Evolutionary conservation across 768 basidiomycete species (phyloP).

Genomic region (Mycena galopus): DNA sequence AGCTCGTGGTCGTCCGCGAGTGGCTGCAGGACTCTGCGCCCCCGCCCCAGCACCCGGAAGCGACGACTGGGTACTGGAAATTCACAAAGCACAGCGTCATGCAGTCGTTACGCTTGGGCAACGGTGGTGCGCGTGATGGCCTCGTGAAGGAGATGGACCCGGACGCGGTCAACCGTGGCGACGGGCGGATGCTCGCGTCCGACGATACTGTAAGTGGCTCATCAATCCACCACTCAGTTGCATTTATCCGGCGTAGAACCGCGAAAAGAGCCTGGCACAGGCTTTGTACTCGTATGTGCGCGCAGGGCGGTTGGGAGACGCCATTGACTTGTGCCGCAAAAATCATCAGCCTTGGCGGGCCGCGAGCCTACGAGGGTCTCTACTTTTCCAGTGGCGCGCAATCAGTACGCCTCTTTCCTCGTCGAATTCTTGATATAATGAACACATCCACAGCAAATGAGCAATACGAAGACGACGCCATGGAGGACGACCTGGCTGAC

Average conservation of each 20-base stretch:
- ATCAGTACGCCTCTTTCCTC: slow-evolving; percentile 60
- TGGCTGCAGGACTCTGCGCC: slow-evolving; percentile 88
- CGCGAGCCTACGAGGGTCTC: slow-evolving; percentile 87
- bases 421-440: not conserved
- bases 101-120: slow-evolving; percentile 70
- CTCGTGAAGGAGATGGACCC: slow-evolving; percentile 84
- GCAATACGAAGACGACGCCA: slow-evolving; percentile 60
- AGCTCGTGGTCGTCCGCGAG: slow-evolving; percentile 87
- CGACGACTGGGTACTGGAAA: slow-evolving; percentile 86
- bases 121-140: slow-evolving; percentile 54
- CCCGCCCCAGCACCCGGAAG: slow-evolving; percentile 71
- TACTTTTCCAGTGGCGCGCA: slow-evolving; percentile 81
- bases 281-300: slow-evolving; percentile 87
- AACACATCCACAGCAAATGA: slow-evolving; percentile 49
- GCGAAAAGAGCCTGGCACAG: slow-evolving; percentile 83
- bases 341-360: slow-evolving; percentile 95
- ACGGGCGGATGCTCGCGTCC: slow-evolving; percentile 70
- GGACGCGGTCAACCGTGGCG: slow-evolving; percentile 76
- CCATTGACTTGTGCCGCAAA: slow-evolving; percentile 83
- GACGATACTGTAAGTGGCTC: slow-evolving; percentile 79
- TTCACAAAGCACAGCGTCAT: slow-evolving; percentile 84
- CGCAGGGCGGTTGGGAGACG: slow-evolving; percentile 87
- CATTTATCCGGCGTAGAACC: slow-evolving; percentile 61
- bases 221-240: not conserved
- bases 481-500: slow-evolving; percentile 62